These are phyloP conservation scores for Euryodendron excelsum DNA, from an alignment of 148 eudicot species.

Conservation along the genomic window DNA sequence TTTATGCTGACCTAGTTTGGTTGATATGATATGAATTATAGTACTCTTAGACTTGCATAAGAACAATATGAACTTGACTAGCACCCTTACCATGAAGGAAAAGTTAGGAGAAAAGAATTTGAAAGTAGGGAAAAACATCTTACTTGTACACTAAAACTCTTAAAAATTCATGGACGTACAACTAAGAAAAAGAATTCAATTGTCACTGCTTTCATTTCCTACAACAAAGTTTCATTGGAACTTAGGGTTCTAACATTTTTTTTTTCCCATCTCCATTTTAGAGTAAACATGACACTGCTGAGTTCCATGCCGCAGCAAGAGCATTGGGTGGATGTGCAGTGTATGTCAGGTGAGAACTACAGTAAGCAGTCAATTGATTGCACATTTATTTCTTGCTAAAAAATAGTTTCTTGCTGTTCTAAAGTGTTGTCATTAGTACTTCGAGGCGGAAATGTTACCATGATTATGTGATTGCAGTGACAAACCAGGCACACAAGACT, in stretches of 20 bases:
- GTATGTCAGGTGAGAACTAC: constrained; percentile 50
- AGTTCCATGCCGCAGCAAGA: constrained; percentile 59
- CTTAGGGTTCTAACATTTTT: neutral
- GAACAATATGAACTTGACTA: no score
- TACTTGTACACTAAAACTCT: neutral
- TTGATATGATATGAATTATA: no score
- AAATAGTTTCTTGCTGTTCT: neutral
- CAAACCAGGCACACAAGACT: constrained; percentile 58
- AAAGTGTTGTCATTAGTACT: neutral
- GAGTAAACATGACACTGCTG: constrained; percentile 58
- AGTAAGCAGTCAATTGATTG: neutral
- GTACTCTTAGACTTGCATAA: no score
- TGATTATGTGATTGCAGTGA: constrained; percentile 34
- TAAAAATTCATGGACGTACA: neutral
- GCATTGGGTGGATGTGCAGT: constrained; percentile 59
- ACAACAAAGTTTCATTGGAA: neutral
- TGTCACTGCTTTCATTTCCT: neutral
- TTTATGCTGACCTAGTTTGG: no score
- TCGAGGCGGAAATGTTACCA: neutral
- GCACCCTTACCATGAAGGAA: no score
- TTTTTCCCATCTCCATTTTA: constrained; percentile 15
- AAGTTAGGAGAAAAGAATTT: no score
- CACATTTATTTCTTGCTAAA: neutral
- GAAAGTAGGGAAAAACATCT: neutral
- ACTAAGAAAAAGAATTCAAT: neutral